Evolutionary conservation across 2,329 filamentous ascomycete species (phyloP), one percentile per base, ranked within the genome.

Genomic region (Trichoderma sp.): DNA sequence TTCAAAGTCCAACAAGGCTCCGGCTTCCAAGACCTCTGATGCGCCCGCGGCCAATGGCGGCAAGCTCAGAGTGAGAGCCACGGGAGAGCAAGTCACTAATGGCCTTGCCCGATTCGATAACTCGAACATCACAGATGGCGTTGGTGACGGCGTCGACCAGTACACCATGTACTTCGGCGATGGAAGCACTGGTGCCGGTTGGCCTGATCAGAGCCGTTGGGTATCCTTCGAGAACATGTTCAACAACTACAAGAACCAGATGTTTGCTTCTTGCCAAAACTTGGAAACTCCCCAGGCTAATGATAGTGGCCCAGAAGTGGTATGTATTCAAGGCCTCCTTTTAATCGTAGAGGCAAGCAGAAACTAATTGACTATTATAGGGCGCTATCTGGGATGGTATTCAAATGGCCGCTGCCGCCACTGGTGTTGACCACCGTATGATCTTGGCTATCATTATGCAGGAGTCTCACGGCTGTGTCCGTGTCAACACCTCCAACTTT

Each of bases 391-490:
- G 63, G 30, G 67, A 71, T 63, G 74, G 75, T 46, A 82, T 83
- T 66, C 70, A 77, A 56, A 59, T 71, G 14, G 76, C 80, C 6
- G 74, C 80, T 4, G 59, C 56, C 3, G 66, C 69, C 4, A 73
- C 75, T 0, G 71, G 73, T 14, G 74, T 83, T 13, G 81, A 83
- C 66, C 71, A 75, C 55, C 78, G 82, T 37, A 80, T 82, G 69
- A 81, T 83, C 71, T 74, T 83, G 18, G 79, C 81, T 18, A 75
- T 83, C 65, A 72, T 83, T 37, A 78, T 83, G 76, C 82, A 83
- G 70, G 82, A 83, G 71, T 81, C 78, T 70, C 78, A 78, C 66
- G 82, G 82, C 60, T 83, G 81, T 72, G 81, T 83, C 24, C 80
- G 81, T 26, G 80, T 78, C n/a, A 73, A 71, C 2, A 81, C 80